These are phyloP conservation scores for Pelargonium fulgidum DNA, from an alignment of 441 rosid species.

Conservation along the genomic window DNA sequence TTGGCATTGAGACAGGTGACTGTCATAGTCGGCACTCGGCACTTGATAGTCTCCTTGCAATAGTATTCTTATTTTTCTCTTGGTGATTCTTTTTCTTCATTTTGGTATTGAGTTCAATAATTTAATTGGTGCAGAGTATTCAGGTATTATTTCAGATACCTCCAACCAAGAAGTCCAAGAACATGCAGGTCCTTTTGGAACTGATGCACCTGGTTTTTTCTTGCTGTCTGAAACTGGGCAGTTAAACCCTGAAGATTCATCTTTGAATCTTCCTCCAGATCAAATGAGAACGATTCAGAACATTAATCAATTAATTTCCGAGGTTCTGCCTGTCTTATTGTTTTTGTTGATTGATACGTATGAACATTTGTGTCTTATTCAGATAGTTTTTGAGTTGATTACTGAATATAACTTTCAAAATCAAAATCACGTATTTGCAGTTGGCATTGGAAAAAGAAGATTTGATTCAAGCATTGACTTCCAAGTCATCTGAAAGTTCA, in stretches of 20 bases:
- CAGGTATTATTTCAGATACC: constrained; percentile 34
- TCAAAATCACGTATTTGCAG: constrained; percentile 37
- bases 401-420: constrained; percentile 12
- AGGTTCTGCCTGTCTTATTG: constrained; percentile 37
- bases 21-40: constrained; percentile 1
- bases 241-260: constrained; percentile 39
- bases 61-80: constrained; percentile 6
- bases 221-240: constrained; percentile 40
- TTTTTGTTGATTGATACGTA: constrained; percentile 9
- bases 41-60: neutral
- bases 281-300: constrained; percentile 70
- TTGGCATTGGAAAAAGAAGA: constrained; percentile 86
- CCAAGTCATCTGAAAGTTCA: constrained; percentile 66
- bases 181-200: constrained; percentile 28
- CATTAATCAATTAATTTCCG: constrained; percentile 62
- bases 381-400: constrained; percentile 13
- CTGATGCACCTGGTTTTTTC: constrained; percentile 31
- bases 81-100: constrained; percentile 6
- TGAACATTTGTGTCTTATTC: neutral
- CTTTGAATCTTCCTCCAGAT: constrained; percentile 64
- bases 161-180: constrained; percentile 35
- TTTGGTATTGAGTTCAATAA: constrained; percentile 14
- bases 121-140: constrained; percentile 23
- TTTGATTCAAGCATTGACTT: constrained; percentile 62
- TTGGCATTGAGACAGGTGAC: neutral